Evolutionary conservation across 2,329 filamentous ascomycete species (phyloP), one percentile per base, ranked within the genome.

Genomic region (Fusarium camptoceras): DNA sequence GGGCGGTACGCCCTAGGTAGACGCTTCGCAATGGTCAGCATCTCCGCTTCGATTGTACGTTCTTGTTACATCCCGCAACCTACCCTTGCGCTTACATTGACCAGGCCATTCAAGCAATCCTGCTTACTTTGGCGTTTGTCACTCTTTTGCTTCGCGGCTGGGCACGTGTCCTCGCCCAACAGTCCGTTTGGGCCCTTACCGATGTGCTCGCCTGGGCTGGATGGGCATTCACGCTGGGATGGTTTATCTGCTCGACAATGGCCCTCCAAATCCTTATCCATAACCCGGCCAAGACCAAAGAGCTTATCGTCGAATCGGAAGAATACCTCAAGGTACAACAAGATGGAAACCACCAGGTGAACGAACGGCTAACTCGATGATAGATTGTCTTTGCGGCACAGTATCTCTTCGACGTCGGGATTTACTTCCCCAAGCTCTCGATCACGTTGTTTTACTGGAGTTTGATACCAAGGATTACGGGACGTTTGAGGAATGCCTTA

Each of bases 231-330:
- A 64, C 59, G 5, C 24, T 64, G 6, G 61, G 61, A 24, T 64
- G 61, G 61, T 64, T 64, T 3, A 64, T 64, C n/a, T 64, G 59
- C 22, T 64, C 61, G 25, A 64, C 61, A 6, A 34, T 64, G 5
- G 61, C 61, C 10, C 51, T 64, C 2, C 24, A 15, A n/a, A 59
- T 59, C 3, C 44, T 64, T 5, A 64, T 64, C 11, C 39, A 64
- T 2, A 64, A 43, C 14, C 61, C 61, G 9, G 50, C 61, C 1
- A n/a, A 50, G 6, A 62, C 59, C 5, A 2, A 20, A 0, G 61
- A 64, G 8, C 59, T 64, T 3, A 34, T 50, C 1, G 61, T 64
- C 1, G 18, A 64, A 22, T 59, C 54, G 2, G 59, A 46, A 1
- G 30, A 43, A n/a, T 64, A 64, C 9, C n/a, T 64, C 4, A 64